These are phyloP conservation scores for Talaromyces sp. DNA, from an alignment of 2,329 filamentous ascomycete genomes.

Conservation along the genomic window DNA sequence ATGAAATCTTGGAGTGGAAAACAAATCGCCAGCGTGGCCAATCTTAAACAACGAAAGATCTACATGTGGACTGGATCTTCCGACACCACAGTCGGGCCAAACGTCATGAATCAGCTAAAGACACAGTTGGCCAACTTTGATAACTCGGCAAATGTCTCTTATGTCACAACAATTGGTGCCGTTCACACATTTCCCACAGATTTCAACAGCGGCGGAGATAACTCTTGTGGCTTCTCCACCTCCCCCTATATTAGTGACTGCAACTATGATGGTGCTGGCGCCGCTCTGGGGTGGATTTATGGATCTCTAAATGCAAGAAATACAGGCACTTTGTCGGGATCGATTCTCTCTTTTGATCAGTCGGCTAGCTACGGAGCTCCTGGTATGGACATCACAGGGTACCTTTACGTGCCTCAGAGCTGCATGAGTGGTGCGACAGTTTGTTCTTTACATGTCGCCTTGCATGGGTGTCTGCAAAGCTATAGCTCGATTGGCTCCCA, in stretches of 20 bases:
- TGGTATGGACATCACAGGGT: constrained; percentile 20
- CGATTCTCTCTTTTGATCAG: constrained; percentile 19
- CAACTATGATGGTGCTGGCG: constrained; percentile 21
- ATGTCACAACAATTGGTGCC: constrained; percentile 17
- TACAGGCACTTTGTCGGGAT: constrained; percentile 13
- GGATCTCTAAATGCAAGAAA: constrained; percentile 15
- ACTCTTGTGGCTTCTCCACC: constrained; percentile 12
- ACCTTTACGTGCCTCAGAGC: constrained; percentile 20
- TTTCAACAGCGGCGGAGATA: constrained; percentile 20
- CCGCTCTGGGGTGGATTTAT: constrained; percentile 20
- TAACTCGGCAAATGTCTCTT: constrained; percentile 11
- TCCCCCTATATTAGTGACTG: constrained; percentile 22
- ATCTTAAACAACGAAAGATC: constrained; percentile 17
- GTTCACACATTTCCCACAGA: constrained; percentile 21
- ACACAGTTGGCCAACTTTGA: constrained; percentile 16
- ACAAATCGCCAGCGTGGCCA: constrained; percentile 17
- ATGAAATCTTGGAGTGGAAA: constrained; percentile 21
- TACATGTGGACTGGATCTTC: constrained; percentile 19
- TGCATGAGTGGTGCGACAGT: constrained; percentile 16
- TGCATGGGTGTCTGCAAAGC: constrained; percentile 21
- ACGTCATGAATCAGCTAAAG: constrained; percentile 21
- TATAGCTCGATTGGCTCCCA: constrained; percentile 15
- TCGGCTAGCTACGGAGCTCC: constrained; percentile 16
- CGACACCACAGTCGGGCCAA: constrained; percentile 19
- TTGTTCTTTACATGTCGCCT: constrained; percentile 21